Evolutionary conservation across 139 green algal species (phyloP), one percentile per base, ranked within the genome.

Genomic region (Tetraselmis chui): DNA sequence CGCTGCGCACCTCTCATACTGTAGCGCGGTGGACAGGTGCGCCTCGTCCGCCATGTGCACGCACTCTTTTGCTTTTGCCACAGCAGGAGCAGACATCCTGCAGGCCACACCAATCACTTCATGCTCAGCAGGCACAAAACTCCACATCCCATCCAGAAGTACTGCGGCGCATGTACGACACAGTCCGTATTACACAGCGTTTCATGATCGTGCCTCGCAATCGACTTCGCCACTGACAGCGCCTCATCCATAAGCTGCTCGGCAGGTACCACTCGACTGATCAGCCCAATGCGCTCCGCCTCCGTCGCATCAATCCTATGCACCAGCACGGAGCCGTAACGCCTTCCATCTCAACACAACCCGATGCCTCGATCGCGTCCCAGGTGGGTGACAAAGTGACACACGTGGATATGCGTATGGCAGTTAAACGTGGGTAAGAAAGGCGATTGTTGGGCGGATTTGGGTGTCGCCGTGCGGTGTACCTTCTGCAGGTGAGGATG

Each of bases 31-130:
- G 18, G 11, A 5, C 11, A 67, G 45, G 45, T 67, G 45, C 45
- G 45, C 45, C 59, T 91, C 84, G 11, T 86, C 82, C 2, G 90
- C 87, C 1, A 58, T 32, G 29, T 90, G 88, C 2, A 92, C 83
- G 30, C 83, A 89, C 32, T 92, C 84, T 75, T 94, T 94, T 32
- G 89, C 89, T 79, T 91, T 89, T 1, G 82, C 81, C 1, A 91
- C 79, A 11, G 78, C 84, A 45, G 84, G 85, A 1, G 25, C 2
- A 1, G 85, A 90, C 28, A 86, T 78, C 5, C 45, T 67, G 45
- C 45, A 67, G 45, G 45, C 11, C 45, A 67, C 45, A 67, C n/a
- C n/a, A n/a, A n/a, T n/a, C n/a, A n/a, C n/a, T n/a, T n/a, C n/a
- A n/a, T n/a, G n/a, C n/a, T n/a, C n/a, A n/a, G n/a, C n/a, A n/a